These are phyloP conservation scores for Penicillium lividum DNA, from an alignment of 495 filamentous ascomycete species.

Conservation along the genomic window DNA sequence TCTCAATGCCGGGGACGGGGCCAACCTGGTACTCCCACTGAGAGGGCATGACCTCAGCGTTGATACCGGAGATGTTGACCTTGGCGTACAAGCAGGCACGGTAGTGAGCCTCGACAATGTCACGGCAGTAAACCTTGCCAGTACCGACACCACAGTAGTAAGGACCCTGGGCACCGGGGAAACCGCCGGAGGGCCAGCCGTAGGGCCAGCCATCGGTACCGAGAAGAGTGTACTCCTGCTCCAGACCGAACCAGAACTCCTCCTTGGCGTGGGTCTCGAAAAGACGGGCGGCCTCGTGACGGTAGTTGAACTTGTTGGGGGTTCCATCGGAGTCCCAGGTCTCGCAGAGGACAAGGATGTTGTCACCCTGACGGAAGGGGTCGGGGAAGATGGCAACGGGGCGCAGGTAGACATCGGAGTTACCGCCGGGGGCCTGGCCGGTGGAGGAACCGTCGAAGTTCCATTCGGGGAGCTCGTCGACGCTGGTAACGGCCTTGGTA, in stretches of 20 bases:
- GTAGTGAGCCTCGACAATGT: constrained; percentile 98
- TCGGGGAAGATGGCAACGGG: constrained; percentile 90
- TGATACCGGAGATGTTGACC: constrained; percentile 95
- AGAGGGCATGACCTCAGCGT: constrained; percentile 97
- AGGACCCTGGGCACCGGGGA: constrained; percentile 93
- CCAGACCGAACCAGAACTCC: constrained; percentile 95
- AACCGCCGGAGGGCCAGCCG: constrained; percentile 95
- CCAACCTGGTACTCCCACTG: constrained; percentile 99
- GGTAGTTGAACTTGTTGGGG: constrained; percentile 98
- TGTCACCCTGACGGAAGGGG: constrained; percentile 81
- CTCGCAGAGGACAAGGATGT: constrained; percentile 92
- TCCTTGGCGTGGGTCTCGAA: constrained; percentile 85
- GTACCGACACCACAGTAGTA: constrained; percentile 99
- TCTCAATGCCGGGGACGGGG: constrained; percentile 85
- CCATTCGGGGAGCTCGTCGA: constrained; percentile 94
- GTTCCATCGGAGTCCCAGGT: constrained; percentile 96
- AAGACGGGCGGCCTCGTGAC: constrained; percentile 81
- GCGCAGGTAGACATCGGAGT: constrained; percentile 97
- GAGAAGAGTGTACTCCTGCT: constrained; percentile 96
- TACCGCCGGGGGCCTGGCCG: constrained; percentile 89
- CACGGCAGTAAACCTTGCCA: constrained; percentile 96
- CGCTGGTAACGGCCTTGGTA: constrained; percentile 56
- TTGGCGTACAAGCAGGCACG: constrained; percentile 91
- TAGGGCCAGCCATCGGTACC: constrained; percentile 82
- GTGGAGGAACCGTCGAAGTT: constrained; percentile 99